Evolutionary conservation across 2,329 filamentous ascomycete species (phyloP), one percentile per base, ranked within the genome.

Genomic region (Claviceps pusilla): DNA sequence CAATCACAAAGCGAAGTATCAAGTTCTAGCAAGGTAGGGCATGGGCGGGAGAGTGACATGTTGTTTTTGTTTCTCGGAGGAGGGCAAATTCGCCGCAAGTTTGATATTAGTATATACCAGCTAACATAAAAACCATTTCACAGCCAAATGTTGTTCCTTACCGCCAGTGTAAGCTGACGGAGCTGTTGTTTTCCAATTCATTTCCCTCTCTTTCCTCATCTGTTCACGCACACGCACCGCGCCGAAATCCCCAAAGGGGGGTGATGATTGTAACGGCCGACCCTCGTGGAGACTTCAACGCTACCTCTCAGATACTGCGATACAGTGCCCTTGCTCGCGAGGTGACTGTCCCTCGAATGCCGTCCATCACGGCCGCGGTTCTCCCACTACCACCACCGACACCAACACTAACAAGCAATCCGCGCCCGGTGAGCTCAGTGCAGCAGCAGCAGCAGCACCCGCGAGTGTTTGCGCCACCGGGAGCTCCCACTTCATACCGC

Each of bases 181-280:
- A 93, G 65, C 75, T 93, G 7, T 74, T 93, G 10, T 91, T 93
- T 67, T 89, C 87, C n/a, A 91, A 91, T 66, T 95, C 80, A 24
- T 97, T 84, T 73, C 89, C 77, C 57, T 86, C 84, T 0, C 69
- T 74, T 42, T 71, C 76, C 55, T 65, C 72, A 6, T 59, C 67
- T 1, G 61, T 68, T 16, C 65, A 71, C 53, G 57, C 66, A 1
- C 57, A 74, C 59, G 55, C 59, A 14, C 64, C 68, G 11, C 73
- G 76, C 14, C 80, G 83, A 16, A 80, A 82, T 58, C 86, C 89
- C 0, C 93, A 97, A 66, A 90, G 86, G 63, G 90, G 85, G 1
- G 82, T 95, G 62, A 97, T 98, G 90, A 86, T 98, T 55, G 91
- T 97, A 16, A 95, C 91, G 0, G 93, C 91, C 3, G 91, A 98